Evolutionary conservation across 495 filamentous ascomycete genomes (phyloP).

Genomic region (Aspergillus haitiensis): DNA sequence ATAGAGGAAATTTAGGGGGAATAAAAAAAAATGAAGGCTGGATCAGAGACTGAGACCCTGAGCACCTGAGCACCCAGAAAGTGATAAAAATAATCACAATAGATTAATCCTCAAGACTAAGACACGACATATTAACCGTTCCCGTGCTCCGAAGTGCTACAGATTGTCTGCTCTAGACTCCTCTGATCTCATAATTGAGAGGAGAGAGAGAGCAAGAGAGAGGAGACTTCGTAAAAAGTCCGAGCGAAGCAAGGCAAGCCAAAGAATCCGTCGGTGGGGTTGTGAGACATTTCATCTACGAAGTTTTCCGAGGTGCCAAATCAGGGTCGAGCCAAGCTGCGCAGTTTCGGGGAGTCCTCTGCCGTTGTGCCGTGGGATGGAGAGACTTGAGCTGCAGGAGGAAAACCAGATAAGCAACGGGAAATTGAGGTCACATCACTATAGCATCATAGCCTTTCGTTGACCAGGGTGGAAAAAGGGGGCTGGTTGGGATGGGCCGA

Average conservation of each 20-base stretch:
- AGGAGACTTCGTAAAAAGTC: constrained; percentile 6
- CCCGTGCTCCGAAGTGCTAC: neutral
- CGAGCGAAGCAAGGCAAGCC: constrained; percentile 7
- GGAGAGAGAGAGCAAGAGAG: neutral
- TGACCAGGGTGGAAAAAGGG: neutral
- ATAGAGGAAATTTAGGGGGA: too few relatives aligned
- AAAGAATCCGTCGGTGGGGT: constrained; percentile 9
- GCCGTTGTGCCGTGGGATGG: neutral
- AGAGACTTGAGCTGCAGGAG: neutral
- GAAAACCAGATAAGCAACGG: neutral
- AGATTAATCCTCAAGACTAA: too few relatives aligned
- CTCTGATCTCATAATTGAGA: neutral
- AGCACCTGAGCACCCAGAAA: too few relatives aligned
- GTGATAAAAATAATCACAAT: too few relatives aligned
- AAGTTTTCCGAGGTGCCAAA: constrained; percentile 10
- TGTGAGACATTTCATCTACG: constrained; percentile 17
- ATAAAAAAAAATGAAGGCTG: too few relatives aligned
- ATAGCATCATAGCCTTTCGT: neutral
- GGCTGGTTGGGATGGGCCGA: neutral
- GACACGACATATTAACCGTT: too few relatives aligned
- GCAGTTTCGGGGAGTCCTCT: neutral
- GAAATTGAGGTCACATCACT: constrained; percentile 4
- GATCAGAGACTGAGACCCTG: too few relatives aligned
- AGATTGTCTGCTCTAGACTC: neutral
- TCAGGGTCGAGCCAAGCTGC: constrained; percentile 3